Evolutionary conservation across 169 alveolate genomes (phyloP), one percentile per base, ranked within the genome.

Genomic region (Cytauxzoon felis): DNA sequence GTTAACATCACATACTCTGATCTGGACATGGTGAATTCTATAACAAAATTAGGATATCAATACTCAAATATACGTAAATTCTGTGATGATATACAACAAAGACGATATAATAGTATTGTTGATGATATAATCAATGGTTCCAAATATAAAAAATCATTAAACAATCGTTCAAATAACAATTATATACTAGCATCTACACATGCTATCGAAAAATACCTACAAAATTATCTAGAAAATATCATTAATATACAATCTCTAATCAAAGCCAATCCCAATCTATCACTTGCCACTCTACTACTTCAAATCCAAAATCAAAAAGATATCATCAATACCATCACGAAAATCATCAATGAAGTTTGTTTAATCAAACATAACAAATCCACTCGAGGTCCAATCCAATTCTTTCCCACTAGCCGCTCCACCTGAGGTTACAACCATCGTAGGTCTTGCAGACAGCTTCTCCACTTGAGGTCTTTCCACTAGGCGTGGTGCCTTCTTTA

Each of bases 251-350:
- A 82, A 45, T 78, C 78, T 47, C 63, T 59, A 32, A 62, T 76
- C 38, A 68, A 66, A 61, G 76, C 83, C 6, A 81, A 76, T 52
- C 79, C 72, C 34, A 63, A 56, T 21, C 64, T 83, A 30, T 88
- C 90, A 38, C 67, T 76, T 38, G 69, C 82, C 26, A 82, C 83
- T 24, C 47, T 82, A 26, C 18, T 78, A 41, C 38, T 83, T 11
- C 64, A 78, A 62, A 23, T 82, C 78, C 59, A 63, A 32, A 71
- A 82, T 47, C 83, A 82, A 36, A 82, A 76, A 58, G 76, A 76
- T 45, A 78, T 66, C 60, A 36, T 82, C 24, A 56, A 78, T 23
- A 59, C 64, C 30, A 47, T 82, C 42, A 40, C 50, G 23, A 23
- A 67, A 29, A 64, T 82, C 23, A 47, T 73, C n/a, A n/a, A n/a